These are phyloP conservation scores for Daedaleopsis sinensis DNA, from an alignment of 768 basidiomycete species.

Conservation along the genomic window DNA sequence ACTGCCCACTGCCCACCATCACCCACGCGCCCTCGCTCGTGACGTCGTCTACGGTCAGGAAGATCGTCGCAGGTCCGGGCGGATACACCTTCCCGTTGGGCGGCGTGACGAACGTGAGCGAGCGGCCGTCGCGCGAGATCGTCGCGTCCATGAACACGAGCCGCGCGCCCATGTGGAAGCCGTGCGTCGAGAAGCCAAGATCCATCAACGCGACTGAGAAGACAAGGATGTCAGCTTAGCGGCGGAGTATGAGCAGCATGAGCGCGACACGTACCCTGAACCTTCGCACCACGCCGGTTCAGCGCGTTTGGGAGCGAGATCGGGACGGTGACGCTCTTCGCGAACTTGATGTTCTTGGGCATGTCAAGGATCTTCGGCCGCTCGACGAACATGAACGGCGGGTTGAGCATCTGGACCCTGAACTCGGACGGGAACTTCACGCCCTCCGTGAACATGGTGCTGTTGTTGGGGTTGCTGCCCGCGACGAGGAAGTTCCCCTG, in stretches of 20 bases:
- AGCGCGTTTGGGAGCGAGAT: conserved; percentile 44
- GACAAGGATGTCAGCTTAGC: neutral
- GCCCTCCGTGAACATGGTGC: conserved; percentile 53
- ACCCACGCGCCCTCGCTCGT: conserved; percentile 65
- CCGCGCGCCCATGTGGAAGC: conserved; percentile 75
- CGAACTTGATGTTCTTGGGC: conserved; percentile 46
- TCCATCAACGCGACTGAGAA: conserved; percentile 74
- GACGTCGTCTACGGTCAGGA: conserved; percentile 60
- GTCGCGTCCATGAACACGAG: conserved; percentile 64
- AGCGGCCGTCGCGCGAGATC: conserved; percentile 45
- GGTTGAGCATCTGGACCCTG: conserved; percentile 82
- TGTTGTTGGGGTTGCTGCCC: conserved; percentile 83
- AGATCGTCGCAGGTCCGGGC: conserved; percentile 80
- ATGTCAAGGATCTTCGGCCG: conserved; percentile 53
- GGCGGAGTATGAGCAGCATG: neutral
- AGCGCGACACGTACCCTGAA: conserved; percentile 49
- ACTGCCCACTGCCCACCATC: conserved; percentile 69
- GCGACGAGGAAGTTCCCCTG: conserved; percentile 74
- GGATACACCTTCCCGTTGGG: conserved; percentile 71
- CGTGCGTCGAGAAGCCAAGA: conserved; percentile 77
- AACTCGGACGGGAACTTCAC: conserved; percentile 82
- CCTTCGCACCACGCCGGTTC: conserved; percentile 28
- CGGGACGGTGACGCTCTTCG: conserved; percentile 48
- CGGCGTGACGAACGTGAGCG: conserved; percentile 62
- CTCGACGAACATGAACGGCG: conserved; percentile 72